These are phyloP conservation scores for Phytopythium delawarense DNA, from an alignment of 352 stramenopile species.

Conservation along the genomic window DNA sequence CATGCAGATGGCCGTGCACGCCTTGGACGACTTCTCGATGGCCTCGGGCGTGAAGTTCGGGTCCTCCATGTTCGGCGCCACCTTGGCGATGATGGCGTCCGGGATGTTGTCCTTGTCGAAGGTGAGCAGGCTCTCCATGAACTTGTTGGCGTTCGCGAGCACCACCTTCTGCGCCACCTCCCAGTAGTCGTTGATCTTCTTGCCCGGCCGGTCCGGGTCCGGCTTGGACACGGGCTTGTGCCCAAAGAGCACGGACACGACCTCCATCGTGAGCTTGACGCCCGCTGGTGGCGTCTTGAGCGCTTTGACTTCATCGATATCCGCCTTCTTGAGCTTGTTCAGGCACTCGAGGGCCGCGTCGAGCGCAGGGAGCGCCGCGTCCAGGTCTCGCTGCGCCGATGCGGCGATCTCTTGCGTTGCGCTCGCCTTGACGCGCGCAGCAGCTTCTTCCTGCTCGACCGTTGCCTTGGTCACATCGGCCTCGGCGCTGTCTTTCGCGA, in stretches of 20 bases:
- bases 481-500: slow-evolving; percentile 87
- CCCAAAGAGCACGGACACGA: slow-evolving; percentile 89
- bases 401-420: slow-evolving; percentile 89
- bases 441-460: slow-evolving; percentile 87
- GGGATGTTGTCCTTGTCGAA: slow-evolving; percentile 95
- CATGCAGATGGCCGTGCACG: slow-evolving; percentile 91
- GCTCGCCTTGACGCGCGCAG: slow-evolving; percentile 78
- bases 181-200: slow-evolving; percentile 92
- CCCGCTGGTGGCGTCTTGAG: slow-evolving; percentile 88
- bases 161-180: slow-evolving; percentile 88
- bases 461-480: slow-evolving; percentile 84
- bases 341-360: slow-evolving; percentile 86
- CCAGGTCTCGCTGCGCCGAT: slow-evolving; percentile 84
- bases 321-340: slow-evolving; percentile 88
- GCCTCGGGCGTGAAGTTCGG: slow-evolving; percentile 87
- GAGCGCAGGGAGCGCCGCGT: slow-evolving; percentile 82
- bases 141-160: slow-evolving; percentile 91
- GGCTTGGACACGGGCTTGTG: slow-evolving; percentile 88
- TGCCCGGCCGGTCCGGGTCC: slow-evolving; percentile 82
- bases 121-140: slow-evolving; percentile 84
- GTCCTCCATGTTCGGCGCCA: slow-evolving; percentile 84
- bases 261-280: slow-evolving; percentile 92
- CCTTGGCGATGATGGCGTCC: slow-evolving; percentile 81
- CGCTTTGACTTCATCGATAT: slow-evolving; percentile 92
- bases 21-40: slow-evolving; percentile 92